These are phyloP conservation scores for Cytospora piceae DNA, from an alignment of 2,329 filamentous ascomycete genomes.

Conservation along the genomic window DNA sequence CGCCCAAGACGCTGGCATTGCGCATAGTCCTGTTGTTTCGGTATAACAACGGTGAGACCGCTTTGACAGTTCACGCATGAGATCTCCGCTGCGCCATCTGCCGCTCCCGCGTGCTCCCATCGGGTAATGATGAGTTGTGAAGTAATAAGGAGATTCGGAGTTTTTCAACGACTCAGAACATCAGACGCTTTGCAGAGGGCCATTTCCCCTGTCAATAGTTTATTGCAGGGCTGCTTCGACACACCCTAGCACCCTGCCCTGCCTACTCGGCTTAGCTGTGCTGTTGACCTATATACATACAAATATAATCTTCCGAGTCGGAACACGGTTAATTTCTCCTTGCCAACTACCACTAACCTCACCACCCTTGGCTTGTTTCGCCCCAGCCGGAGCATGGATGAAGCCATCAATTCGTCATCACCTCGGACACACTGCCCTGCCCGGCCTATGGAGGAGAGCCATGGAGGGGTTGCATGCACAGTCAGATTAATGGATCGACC, in stretches of 20 bases:
- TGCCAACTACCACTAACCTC: background rate
- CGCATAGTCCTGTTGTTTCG: background rate
- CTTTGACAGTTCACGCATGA: background rate
- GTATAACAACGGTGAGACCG: background rate
- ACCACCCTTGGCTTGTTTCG: background rate
- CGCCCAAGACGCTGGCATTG: background rate
- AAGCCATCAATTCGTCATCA: background rate
- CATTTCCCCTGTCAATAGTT: slow-evolving; percentile 25
- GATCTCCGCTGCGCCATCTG: slow-evolving; percentile 18
- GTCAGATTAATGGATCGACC: slow-evolving; percentile 7
- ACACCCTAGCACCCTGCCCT: slow-evolving; percentile 12
- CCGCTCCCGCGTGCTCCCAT: slow-evolving; percentile 10
- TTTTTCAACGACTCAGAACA: slow-evolving; percentile 30
- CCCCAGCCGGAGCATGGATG: slow-evolving; percentile 1
- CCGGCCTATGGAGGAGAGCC: background rate
- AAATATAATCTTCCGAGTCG: slow-evolving; percentile 26
- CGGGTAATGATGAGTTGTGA: slow-evolving; percentile 12
- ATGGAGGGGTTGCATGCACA: slow-evolving; percentile 6
- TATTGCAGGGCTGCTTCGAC: slow-evolving; percentile 9
- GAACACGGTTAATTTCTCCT: slow-evolving; percentile 21
- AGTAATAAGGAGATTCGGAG: slow-evolving; percentile 24
- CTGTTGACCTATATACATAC: background rate
- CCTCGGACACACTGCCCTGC: background rate
- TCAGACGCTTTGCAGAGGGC: slow-evolving; percentile 20
- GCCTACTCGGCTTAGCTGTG: background rate